Conservation (phyloP, 345 rosid species). For the Jatropha curcas region DNA sequence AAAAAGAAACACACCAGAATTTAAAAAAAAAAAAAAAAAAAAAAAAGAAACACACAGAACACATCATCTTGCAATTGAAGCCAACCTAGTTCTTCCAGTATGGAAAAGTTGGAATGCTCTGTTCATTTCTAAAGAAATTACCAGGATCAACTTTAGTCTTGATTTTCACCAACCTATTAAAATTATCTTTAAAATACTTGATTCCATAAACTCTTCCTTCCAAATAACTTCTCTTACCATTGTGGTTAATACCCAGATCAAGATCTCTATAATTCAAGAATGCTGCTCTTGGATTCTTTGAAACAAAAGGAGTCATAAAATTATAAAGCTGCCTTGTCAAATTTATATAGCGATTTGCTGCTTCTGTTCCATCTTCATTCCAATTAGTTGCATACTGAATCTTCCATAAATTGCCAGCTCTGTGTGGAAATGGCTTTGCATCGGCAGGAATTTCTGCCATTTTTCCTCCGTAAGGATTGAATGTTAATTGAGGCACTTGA, state of each 20-base stretch:
- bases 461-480: constrained; percentile 23
- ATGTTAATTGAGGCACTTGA: neutral
- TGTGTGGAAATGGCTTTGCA: constrained; percentile 19
- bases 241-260: constrained; percentile 19
- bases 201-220: constrained; percentile 11
- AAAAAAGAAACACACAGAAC: no score
- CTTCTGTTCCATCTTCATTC: neutral
- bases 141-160: constrained; percentile 17
- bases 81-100: neutral
- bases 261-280: constrained; percentile 25
- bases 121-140: constrained; percentile 28
- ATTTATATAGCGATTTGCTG: neutral
- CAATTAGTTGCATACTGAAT: constrained; percentile 17
- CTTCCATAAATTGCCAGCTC: constrained; percentile 22
- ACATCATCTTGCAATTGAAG: no score
- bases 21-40: no score
- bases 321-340: constrained; percentile 17
- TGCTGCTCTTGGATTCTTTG: constrained; percentile 23
- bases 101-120: constrained; percentile 17
- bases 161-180: constrained; percentile 19
- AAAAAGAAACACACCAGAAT: no score
- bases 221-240: constrained; percentile 4
- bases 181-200: constrained; percentile 16
- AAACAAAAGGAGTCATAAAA: constrained; percentile 20
- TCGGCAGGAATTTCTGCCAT: constrained; percentile 16